Percentiles rank a stretch among this genome's conserved stretches.
Evolutionary conservation across 2,329 filamentous ascomycete species (phyloP).

Genomic region (Penicillium sp.): DNA sequence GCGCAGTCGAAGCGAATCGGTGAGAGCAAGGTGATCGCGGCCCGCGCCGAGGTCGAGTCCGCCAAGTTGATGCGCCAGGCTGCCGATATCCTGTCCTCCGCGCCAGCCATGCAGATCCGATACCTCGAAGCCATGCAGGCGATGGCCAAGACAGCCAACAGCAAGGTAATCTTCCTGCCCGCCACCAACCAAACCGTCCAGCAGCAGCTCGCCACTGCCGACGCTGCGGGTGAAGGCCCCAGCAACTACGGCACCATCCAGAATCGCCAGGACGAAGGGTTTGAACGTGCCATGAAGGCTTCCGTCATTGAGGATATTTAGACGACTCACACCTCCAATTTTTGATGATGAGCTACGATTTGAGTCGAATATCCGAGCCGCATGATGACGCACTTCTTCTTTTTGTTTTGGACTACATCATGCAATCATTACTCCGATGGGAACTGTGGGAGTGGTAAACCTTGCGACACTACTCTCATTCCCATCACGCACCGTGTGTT

Average conservation of each 20-base stretch:
- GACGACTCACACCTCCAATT: too few relatives aligned
- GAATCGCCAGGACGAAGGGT: conserved; percentile 50
- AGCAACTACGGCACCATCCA: conserved; percentile 40
- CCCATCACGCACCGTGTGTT: too few relatives aligned
- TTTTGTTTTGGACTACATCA: too few relatives aligned
- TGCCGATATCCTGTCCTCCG: conserved; percentile 84
- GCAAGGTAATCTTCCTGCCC: conserved; percentile 80
- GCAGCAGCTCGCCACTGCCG: conserved; percentile 45
- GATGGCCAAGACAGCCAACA: conserved; percentile 91
- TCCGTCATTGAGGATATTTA: conserved; percentile 74
- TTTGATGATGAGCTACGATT: too few relatives aligned
- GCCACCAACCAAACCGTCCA: conserved; percentile 55
- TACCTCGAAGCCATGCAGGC: conserved; percentile 98
- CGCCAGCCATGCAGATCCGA: conserved; percentile 95
- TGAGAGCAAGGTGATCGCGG: conserved; percentile 96
- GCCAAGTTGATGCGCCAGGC: conserved; percentile 82
- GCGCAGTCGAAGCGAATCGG: conserved; percentile 97
- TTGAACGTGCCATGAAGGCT: conserved; percentile 76
- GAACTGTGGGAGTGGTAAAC: too few relatives aligned
- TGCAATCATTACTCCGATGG: too few relatives aligned
- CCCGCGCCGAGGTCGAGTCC: conserved; percentile 90
- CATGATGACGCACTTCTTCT: too few relatives aligned
- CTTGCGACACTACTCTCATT: too few relatives aligned
- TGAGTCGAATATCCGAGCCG: too few relatives aligned
- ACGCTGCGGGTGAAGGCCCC: conserved; percentile 52